phyloP scores from a whole-genome alignment of 306 rosid species.

The Urtica urens region DNA sequence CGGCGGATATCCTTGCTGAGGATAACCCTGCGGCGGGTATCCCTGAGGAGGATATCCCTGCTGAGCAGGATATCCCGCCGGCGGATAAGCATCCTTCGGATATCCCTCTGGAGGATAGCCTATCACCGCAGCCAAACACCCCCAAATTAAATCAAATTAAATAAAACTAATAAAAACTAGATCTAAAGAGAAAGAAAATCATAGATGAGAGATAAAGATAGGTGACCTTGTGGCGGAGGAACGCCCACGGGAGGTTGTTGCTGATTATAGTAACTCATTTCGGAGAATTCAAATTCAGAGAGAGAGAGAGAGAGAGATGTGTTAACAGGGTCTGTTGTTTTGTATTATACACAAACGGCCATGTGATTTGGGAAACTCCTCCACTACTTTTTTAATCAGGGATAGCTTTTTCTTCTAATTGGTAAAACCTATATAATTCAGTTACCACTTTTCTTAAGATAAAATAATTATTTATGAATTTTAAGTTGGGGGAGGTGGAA shows the following conservation, averaged over 20 bases:
- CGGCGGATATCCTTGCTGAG: constrained; percentile 36
- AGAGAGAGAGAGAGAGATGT: no score
- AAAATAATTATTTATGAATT: no score
- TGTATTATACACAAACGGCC: no score
- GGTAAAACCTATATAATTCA: no score
- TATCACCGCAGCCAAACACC: constrained; percentile 5
- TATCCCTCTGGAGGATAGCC: constrained; percentile 84
- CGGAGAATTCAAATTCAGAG: no score
- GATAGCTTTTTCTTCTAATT: no score
- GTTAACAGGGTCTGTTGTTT: no score
- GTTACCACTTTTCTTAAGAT: no score
- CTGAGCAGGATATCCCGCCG: constrained; percentile 44
- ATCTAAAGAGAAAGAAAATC: background rate
- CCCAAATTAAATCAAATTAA: background rate
- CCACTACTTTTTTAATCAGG: no score
- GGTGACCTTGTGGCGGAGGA: constrained; percentile 80
- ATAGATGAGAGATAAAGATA: background rate
- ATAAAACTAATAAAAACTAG: background rate
- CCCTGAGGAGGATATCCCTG: constrained; percentile 42
- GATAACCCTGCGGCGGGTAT: constrained; percentile 56
- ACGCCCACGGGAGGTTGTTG: constrained; percentile 87
- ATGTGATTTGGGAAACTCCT: no score
- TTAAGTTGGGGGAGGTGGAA: no score
- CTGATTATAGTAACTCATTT: constrained; percentile 78
- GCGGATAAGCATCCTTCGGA: constrained; percentile 70